Percentiles rank a stretch among this genome's conserved stretches.
Conservation (phyloP, 1,139 yeast species). For the Kurtzmaniella quercitrusa region DNA sequence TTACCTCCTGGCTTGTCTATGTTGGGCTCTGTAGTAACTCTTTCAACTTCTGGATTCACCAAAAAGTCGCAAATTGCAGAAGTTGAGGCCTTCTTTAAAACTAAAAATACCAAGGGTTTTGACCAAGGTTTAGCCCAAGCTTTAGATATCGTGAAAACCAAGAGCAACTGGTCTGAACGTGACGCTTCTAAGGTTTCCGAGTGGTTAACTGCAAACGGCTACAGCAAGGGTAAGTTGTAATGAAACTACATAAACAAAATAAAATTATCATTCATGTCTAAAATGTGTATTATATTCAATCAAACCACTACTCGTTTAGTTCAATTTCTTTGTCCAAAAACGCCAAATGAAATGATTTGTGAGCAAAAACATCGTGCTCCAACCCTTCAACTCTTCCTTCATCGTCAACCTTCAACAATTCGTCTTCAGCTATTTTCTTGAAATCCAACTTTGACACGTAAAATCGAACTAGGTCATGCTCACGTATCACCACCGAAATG, state of each 20-base stretch:
- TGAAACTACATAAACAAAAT: not conserved
- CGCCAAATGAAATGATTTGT: slow-evolving; percentile 30
- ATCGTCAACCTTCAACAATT: slow-evolving; percentile 14
- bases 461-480: slow-evolving; percentile 47
- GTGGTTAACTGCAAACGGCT: slow-evolving; percentile 52
- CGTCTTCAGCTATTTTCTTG: slow-evolving; percentile 22
- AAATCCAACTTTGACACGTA: slow-evolving; percentile 43
- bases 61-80: slow-evolving; percentile 53
- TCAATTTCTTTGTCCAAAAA: slow-evolving; percentile 19
- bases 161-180: slow-evolving; percentile 63
- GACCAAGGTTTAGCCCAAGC: slow-evolving; percentile 72
- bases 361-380: slow-evolving; percentile 30
- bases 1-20: slow-evolving; percentile 82
- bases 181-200: slow-evolving; percentile 50
- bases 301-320: not conserved
- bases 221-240: slow-evolving; percentile 17
- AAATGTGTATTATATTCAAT: not conserved
- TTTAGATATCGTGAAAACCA: slow-evolving; percentile 61
- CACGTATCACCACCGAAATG: slow-evolving; percentile 43
- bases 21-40: slow-evolving; percentile 67
- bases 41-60: slow-evolving; percentile 68
- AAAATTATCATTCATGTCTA: not conserved
- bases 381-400: slow-evolving; percentile 16
- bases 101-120: slow-evolving; percentile 65
- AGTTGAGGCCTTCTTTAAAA: slow-evolving; percentile 55